A percentile compares a stretch with the other conserved stretches of the same genome.
These are phyloP conservation scores for Metschnikowia kunwiensis DNA, from an alignment of 805 yeast species.

Conservation along the genomic window DNA sequence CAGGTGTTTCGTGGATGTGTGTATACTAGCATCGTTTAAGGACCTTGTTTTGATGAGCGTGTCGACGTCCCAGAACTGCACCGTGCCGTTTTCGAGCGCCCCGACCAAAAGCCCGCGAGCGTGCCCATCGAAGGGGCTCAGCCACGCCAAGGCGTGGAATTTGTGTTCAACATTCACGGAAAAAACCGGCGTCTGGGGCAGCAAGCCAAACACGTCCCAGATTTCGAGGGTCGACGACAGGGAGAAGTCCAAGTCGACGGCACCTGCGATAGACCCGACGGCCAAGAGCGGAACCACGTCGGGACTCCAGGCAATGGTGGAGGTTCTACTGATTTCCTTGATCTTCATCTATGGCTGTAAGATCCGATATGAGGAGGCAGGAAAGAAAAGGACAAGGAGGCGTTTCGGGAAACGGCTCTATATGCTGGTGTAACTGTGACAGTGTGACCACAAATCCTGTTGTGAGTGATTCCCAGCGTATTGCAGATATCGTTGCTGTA, in stretches of 20 bases:
- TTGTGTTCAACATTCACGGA: conserved; percentile 34
- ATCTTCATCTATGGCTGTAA: conserved; percentile 46
- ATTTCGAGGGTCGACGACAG: conserved; percentile 75
- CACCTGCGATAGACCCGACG: conserved; percentile 94
- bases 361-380: no score
- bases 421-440: no score
- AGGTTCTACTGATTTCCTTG: conserved; percentile 77
- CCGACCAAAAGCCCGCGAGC: conserved; percentile 69
- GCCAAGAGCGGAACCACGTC: conserved; percentile 72
- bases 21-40: conserved; percentile 43
- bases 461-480: conserved; percentile 1
- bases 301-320: conserved; percentile 96
- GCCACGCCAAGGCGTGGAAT: conserved; percentile 85
- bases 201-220: conserved; percentile 59
- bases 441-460: no score
- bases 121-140: conserved; percentile 49
- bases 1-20: conserved; percentile 54
- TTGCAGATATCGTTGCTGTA: conserved; percentile 2
- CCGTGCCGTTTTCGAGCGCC: conserved; percentile 78
- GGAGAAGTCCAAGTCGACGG: conserved; percentile 84
- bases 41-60: conserved; percentile 43
- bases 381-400: no score
- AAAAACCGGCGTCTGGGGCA: conserved; percentile 32
- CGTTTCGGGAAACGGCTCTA: no score
- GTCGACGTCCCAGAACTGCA: conserved; percentile 75